Conservation (phyloP, 1,139 yeast genomes). For the Geotrichum citri-aurantii region DNA sequence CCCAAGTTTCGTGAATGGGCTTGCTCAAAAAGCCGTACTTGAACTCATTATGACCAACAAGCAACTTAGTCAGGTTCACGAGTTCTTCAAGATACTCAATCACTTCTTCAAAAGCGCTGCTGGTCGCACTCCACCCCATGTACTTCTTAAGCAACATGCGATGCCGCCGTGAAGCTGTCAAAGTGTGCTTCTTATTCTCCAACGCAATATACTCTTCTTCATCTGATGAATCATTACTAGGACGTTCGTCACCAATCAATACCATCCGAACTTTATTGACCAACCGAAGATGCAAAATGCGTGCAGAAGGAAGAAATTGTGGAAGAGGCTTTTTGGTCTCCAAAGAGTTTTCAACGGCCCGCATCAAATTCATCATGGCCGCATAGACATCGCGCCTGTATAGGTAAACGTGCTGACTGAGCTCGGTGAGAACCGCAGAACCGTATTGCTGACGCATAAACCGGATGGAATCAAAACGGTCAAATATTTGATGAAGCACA, state of each 20-base stretch:
- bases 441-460: constrained; percentile 43
- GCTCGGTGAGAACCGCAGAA: constrained; percentile 43
- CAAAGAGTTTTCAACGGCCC: constrained; percentile 43
- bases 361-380: constrained; percentile 36
- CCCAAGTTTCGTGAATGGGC: constrained; percentile 43
- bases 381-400: constrained; percentile 45
- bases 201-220: constrained; percentile 6
- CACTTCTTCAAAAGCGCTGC: constrained; percentile 45
- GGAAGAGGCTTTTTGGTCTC: constrained; percentile 44
- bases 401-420: constrained; percentile 39
- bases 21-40: constrained; percentile 47
- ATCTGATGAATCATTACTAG: constrained; percentile 5
- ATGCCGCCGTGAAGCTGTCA: constrained; percentile 13
- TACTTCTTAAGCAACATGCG: constrained; percentile 38
- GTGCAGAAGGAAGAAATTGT: constrained; percentile 46
- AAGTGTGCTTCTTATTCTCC: constrained; percentile 10
- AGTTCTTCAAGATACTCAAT: constrained; percentile 47
- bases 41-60: constrained; percentile 46
- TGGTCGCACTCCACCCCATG: constrained; percentile 48
- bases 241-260: constrained; percentile 20
- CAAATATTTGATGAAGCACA: constrained; percentile 44
- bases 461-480: constrained; percentile 44
- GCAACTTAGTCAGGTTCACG: constrained; percentile 38
- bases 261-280: constrained; percentile 41
- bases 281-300: constrained; percentile 44